Evolutionary conservation across 305 asterid genomes (phyloP), one percentile per base, ranked within the genome.

Genomic region (Fraxinus velutina): DNA sequence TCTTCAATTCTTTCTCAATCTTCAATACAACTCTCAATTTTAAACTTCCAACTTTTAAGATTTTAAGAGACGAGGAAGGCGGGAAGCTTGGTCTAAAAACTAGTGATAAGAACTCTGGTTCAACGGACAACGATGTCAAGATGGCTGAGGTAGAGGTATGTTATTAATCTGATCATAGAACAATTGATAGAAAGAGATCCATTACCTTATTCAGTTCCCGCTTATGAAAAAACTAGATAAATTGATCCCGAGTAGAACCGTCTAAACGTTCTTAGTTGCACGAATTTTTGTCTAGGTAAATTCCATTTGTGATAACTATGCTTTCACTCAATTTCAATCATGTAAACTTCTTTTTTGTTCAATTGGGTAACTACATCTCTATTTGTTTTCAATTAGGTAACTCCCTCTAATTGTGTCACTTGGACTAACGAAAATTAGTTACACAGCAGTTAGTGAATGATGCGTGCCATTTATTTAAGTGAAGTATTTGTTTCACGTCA

Each of bases 1-100:
- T 34, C 37, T 34, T 34, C 37, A 32, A 32, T 32, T 32, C 36
- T 32, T 0, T 32, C 37, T 34, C 37, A 34, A 34, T 34, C 37
- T 34, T 34, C 37, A 34, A 34, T 34, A 34, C 79, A 21, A 76
- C 75, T 50, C 77, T 82, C 64, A 76, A 60, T 75, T 27, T 39
- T 12, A 50, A 79, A 78, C 70, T 44, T 83, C 15, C 80, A 76
- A 85, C 76, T 7, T 62, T 68, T 34, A 85, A 96, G 99, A 85
- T 88, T 88, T 86, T 94, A 78, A 90, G 98, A 86, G 98, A 96
- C 7, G 99, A 91, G 84, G 99, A 96, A 86, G 97, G 97, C 86
- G 94, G 85, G 88, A 96, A 94, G 85, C 75, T 85, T 81, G 99
- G 99, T 78, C 83, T 96, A 82, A 92, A 96, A 90, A 22, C 92